These are phyloP conservation scores for Phyllosticta citrichinensis DNA, from an alignment of 2,329 filamentous ascomycete species.

Conservation along the genomic window DNA sequence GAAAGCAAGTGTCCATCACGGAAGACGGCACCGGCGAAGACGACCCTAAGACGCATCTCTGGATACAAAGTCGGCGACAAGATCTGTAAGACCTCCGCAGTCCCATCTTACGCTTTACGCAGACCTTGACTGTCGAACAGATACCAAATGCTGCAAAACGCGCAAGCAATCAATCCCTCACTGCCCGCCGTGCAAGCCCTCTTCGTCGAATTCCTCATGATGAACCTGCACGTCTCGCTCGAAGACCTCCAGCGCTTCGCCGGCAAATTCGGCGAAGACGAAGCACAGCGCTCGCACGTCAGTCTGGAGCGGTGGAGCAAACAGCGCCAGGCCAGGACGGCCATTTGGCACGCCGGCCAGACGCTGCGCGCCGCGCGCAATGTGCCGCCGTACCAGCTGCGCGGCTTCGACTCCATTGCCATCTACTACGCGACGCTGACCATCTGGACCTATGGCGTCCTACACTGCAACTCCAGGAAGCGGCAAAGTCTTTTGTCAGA, in stretches of 20 bases:
- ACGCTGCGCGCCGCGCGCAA: conserved; percentile 48
- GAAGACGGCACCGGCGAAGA: conserved; percentile 1
- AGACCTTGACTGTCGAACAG: conserved; percentile 43
- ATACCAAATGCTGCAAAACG: conserved; percentile 42
- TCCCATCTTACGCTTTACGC: neutral
- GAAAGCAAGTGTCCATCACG: neutral
- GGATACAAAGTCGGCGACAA: conserved; percentile 15
- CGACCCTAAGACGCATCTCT: conserved; percentile 13
- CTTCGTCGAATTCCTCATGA: conserved; percentile 44
- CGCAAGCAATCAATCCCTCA: neutral
- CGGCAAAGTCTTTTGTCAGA: neutral
- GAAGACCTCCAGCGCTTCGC: conserved; percentile 59
- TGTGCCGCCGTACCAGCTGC: conserved; percentile 45
- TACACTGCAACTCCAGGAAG: neutral
- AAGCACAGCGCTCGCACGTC: conserved; percentile 50
- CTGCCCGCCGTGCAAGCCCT: conserved; percentile 2
- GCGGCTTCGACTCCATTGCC: conserved; percentile 57
- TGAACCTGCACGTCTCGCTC: conserved; percentile 55
- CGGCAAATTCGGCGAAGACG: conserved; percentile 56
- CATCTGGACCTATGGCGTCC: conserved; percentile 42
- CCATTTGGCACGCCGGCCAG: conserved; percentile 60
- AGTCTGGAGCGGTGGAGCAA: conserved; percentile 49
- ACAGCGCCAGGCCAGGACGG: conserved; percentile 45
- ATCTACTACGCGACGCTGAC: conserved; percentile 59
- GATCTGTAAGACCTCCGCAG: conserved; percentile 8